These are phyloP conservation scores for Ogataea zsoltii DNA, from an alignment of 805 yeast species.

Conservation along the genomic window DNA sequence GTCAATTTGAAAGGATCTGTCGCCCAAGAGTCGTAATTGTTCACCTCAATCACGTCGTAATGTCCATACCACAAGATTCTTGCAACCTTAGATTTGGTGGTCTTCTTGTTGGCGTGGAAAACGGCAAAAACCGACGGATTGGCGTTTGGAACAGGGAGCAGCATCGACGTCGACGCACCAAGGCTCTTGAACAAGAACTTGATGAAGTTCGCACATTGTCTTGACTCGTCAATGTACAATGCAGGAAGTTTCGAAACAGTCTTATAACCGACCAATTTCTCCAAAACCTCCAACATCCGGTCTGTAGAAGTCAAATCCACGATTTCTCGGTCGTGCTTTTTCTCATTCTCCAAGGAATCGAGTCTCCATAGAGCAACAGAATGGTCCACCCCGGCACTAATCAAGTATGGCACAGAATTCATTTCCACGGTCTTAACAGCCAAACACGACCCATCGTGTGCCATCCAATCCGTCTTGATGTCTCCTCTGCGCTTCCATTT, in stretches of 20 bases:
- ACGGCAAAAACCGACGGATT: constrained; percentile 84
- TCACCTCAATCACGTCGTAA: constrained; percentile 90
- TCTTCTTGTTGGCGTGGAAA: constrained; percentile 50
- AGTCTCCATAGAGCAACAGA: constrained; percentile 75
- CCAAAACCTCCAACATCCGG: constrained; percentile 60
- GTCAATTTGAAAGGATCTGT: constrained; percentile 77
- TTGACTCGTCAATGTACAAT: constrained; percentile 70
- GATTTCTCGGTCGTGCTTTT: constrained; percentile 2
- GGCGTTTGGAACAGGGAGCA: constrained; percentile 73
- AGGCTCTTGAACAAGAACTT: constrained; percentile 58
- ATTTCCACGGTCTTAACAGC: constrained; percentile 52
- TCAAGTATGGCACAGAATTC: constrained; percentile 44
- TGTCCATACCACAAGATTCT: constrained; percentile 90
- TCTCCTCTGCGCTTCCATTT: constrained; percentile 53
- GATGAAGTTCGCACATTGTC: constrained; percentile 82
- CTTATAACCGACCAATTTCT: constrained; percentile 62
- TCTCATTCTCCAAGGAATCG: constrained; percentile 21
- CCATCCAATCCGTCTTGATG: constrained; percentile 46
- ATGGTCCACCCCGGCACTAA: constrained; percentile 72
- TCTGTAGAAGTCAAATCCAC: constrained; percentile 37
- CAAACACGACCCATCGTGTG: constrained; percentile 57
- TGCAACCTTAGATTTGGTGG: constrained; percentile 21
- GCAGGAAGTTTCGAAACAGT: constrained; percentile 78
- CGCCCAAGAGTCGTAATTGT: constrained; percentile 58
- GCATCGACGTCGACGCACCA: constrained; percentile 68